Evolutionary conservation across 2,329 filamentous ascomycete genomes (phyloP), one percentile per base, ranked within the genome.

Genomic region (Diaporthe ilicicola): DNA sequence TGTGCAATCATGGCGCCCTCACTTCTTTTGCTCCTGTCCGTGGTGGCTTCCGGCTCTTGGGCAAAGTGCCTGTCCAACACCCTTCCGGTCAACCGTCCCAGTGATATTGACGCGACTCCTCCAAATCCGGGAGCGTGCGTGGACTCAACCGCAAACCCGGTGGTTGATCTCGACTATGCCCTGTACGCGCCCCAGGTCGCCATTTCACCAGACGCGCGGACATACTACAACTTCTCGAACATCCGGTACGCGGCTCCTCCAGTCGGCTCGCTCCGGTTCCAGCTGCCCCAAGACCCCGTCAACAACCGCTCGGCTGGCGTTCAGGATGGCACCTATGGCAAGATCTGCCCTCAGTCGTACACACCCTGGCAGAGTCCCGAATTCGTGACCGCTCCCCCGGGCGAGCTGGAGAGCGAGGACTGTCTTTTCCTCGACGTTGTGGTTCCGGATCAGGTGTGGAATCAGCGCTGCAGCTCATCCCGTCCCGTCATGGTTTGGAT

Each of bases 371-470:
- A 69, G 24, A 69, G 42, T 22, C 5, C 42, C 10, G 39, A 37
- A 24, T 13, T 53, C 13, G 67, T 69, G 17, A 69, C 54, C 4
- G 55, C 55, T 7, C 46, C 67, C 3, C 67, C 67, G 4, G 67
- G 67, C 32, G 67, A 62, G 46, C 54, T 61, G 22, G 67, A 69
- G 24, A 72, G 75, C 0, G 81, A 83, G 71, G 82, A 84, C 67
- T 84, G 83, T 64, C 76, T 84, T 0, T 82, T 83, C 67, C 76
- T 84, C 1, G 82, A 84, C 70, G 74, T 84, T 15, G 76, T 78
- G 34, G 81, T 83, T 2, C 81, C 83, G n/a, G 77, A 76, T 9
- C 77, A 77, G 39, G 77, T 80, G 0, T 76, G 74, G 9, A 73
- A 74, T 15, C 75, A 76, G 51, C 67, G 55, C 7, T 54, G 7